Evolutionary conservation across 257 asterid genomes (phyloP), one percentile per base, ranked within the genome.

Genomic region (Nicotiana otophora): DNA sequence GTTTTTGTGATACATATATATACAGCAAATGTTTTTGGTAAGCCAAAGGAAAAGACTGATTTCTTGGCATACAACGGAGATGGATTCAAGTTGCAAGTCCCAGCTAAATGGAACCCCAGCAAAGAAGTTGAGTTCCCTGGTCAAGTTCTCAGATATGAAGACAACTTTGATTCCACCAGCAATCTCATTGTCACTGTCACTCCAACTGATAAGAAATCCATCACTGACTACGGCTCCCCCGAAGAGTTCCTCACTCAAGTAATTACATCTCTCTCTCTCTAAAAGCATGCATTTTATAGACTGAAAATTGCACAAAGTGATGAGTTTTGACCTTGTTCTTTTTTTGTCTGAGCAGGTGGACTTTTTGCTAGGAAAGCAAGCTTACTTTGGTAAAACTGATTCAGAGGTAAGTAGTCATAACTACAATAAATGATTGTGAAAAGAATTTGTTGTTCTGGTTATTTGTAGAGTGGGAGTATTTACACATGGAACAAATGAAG

Each of bases 91-190:
- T n/a, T 92, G 46, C 75, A 72, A 6, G 65, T 92, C 55, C 98
- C 98, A 1, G 15, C 98, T 6, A 93, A 93, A 85, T 93, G 98
- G 98, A 93, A 92, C 86, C 95, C 94, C 15, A 92, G 97, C 91
- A 87, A 83, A 20, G 95, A 93, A 80, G 46, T 83, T 5, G 98
- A 93, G 87, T 93, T 48, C 82, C 97, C 97, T 19, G 97, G 97
- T 2, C 97, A 92, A 81, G 92, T 93, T 58, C 87, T 95, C 11
- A 88, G 98, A 55, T 95, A 81, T 23, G 98, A 95, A 84, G 98
- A 95, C 93, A 95, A 95, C 89, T 95, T 90, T 74, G 98, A 95
- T 61, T 26, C 91, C 74, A 91, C 90, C 17, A 95, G 82, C 90
- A 89, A 91, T 85, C 65, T 93, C 36, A 81, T 87, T 20, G 98